A percentile compares a stretch with the other conserved stretches of the same genome.
phyloP scores from a whole-genome alignment of 371 early-diverging fungal species.

The Mortierella polycephala region DNA sequence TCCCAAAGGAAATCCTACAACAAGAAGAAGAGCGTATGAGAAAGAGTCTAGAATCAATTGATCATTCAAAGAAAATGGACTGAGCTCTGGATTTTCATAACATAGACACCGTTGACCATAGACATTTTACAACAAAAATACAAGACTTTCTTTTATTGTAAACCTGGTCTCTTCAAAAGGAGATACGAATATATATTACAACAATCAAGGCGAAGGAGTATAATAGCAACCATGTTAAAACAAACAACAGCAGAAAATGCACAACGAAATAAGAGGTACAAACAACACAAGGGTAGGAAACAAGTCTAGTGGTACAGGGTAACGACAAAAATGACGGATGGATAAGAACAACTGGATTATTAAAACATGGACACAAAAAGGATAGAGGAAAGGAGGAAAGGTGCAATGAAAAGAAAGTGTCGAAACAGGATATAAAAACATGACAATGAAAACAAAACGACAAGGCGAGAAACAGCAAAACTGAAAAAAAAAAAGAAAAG shows the following conservation, averaged over 20 bases:
- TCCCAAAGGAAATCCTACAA: conserved; percentile 56
- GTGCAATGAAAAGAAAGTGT: not conserved
- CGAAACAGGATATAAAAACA: not conserved
- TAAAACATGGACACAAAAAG: not conserved
- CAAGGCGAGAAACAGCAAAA: not conserved
- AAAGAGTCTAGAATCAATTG: conserved; percentile 25
- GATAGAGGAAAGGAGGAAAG: not conserved
- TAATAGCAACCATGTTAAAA: too few relatives aligned
- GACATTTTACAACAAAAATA: not conserved
- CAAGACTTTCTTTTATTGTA: not conserved
- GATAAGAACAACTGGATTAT: not conserved
- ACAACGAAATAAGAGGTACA: not conserved
- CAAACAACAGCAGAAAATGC: not conserved
- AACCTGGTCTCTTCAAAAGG: not conserved
- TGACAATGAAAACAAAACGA: not conserved
- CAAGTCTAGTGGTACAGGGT: not conserved
- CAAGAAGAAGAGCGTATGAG: conserved; percentile 36
- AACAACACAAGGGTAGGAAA: not conserved
- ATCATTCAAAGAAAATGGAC: conserved; percentile 20
- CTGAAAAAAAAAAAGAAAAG: not conserved
- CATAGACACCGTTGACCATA: not conserved
- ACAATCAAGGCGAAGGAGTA: too few relatives aligned
- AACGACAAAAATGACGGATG: not conserved
- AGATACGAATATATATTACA: too few relatives aligned
- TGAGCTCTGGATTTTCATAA: not conserved